phyloP scores from a whole-genome alignment of 768 basidiomycete genomes.

The Naematelia aurantialba region DNA sequence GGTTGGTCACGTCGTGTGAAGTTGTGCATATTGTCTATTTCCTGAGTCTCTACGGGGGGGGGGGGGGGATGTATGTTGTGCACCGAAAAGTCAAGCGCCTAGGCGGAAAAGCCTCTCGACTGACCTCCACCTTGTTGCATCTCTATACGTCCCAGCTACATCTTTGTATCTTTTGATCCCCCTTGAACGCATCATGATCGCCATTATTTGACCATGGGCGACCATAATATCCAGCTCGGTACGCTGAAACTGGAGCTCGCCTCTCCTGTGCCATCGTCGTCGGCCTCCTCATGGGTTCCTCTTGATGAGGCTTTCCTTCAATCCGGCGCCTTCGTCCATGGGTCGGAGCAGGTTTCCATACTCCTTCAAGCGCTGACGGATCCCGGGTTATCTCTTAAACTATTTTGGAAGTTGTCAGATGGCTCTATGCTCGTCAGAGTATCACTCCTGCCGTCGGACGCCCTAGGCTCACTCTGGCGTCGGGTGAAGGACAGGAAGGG shows the following conservation, averaged over 20 bases:
- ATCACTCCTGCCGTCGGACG: conserved; percentile 20
- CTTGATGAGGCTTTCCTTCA: background rate
- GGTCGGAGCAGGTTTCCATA: background rate
- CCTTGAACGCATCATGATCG: too few relatives aligned
- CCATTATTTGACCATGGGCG: too few relatives aligned
- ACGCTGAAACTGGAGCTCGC: background rate
- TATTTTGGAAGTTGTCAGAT: conserved; percentile 3
- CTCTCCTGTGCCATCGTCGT: background rate
- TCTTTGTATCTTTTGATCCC: too few relatives aligned
- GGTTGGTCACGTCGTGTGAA: too few relatives aligned
- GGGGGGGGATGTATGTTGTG: too few relatives aligned
- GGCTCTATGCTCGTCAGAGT: conserved; percentile 1
- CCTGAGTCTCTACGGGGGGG: too few relatives aligned
- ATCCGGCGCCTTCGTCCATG: background rate
- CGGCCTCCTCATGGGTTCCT: background rate
- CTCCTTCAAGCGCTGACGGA: conserved; percentile 11
- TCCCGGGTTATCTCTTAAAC: background rate
- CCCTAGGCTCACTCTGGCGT: conserved; percentile 20
- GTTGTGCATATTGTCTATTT: background rate
- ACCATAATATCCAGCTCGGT: background rate
- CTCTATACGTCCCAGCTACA: too few relatives aligned
- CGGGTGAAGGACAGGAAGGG: background rate
- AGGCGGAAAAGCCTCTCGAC: too few relatives aligned
- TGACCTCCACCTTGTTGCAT: background rate
- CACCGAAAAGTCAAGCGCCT: too few relatives aligned